Evolutionary conservation across 2,329 filamentous ascomycete species (phyloP).

Genomic region (Fusarium camptoceras): DNA sequence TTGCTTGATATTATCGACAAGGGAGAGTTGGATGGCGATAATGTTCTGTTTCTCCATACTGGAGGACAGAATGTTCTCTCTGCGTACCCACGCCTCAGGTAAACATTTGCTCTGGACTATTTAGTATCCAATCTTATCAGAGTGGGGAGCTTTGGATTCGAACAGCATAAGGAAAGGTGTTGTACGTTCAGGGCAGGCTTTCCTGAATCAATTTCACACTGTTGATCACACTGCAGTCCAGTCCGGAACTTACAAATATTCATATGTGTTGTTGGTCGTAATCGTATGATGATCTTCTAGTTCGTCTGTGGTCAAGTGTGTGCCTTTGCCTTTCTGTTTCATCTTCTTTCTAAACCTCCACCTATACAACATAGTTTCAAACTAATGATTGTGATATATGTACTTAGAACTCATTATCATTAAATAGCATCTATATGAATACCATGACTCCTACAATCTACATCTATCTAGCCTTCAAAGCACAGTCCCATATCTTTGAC

Average conservation of each 20-base stretch:
- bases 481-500: constrained; percentile 53
- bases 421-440: neutral
- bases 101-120: neutral
- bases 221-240: neutral
- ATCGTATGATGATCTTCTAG: neutral
- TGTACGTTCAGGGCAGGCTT: neutral
- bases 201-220: neutral
- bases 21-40: constrained; percentile 7
- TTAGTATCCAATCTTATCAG: neutral
- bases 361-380: neutral
- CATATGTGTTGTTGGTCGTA: neutral
- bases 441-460: neutral
- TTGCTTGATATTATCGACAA: constrained; percentile 3
- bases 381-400: neutral
- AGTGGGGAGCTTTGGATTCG: neutral
- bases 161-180: neutral
- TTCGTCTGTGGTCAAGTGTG: neutral
- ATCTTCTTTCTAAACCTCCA: neutral
- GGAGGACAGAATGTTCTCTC: constrained; percentile 25
- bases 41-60: constrained; percentile 27
- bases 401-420: neutral
- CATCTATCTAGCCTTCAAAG: constrained; percentile 21
- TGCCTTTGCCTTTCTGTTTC: neutral
- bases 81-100: constrained; percentile 13
- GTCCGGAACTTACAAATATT: neutral